Evolutionary conservation across 2,329 filamentous ascomycete genomes (phyloP), one percentile per base, ranked within the genome.

Genomic region (Colletotrichum siamense): DNA sequence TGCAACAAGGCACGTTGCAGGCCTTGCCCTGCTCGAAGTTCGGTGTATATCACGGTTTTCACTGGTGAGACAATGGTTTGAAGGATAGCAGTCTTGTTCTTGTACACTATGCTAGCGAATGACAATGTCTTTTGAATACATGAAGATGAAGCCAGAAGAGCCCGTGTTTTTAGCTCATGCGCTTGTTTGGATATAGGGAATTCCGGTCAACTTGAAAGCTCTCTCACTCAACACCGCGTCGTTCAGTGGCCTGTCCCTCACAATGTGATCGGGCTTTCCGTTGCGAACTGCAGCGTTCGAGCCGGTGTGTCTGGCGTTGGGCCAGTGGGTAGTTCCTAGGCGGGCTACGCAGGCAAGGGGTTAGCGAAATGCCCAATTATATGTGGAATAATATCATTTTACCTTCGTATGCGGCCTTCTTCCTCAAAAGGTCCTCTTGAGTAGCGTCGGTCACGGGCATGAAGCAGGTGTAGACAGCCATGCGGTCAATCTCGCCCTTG

Each of bases 191-290:
- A 82, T 80, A 22, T 89, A 89, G 13, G 88, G 87, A 76, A 89
- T 88, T 4, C 88, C 88, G 3, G 87, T 89, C 69, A 89, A 78
- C 78, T 84, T 87, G 78, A 85, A 88, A 1, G 84, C 85, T 28
- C 86, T 77, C 81, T 88, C 87, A 73, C 80, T 80, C 36, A 89
- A 77, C 26, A 81, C 73, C 0, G 85, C 83, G 75, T 87, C 85
- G 62, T 86, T 84, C 3, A 86, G 77, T 1, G 87, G 87, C 77
- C 82, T 79, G 15, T 82, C 79, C 18, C 85, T 81, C 44, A 86
- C 85, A 75, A 85, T 79, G 15, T 81, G 79, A 68, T 80, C 77
- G n/a, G 80, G 78, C 78, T 81, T 64, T 36, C 80, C 81, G 57
- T 81, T 74, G 12, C 80, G 70, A 49, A 72, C 78, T 7, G 79